These are phyloP conservation scores for Hyaloperonospora arabidopsidis DNA, from an alignment of 352 stramenopile species.

Conservation along the genomic window DNA sequence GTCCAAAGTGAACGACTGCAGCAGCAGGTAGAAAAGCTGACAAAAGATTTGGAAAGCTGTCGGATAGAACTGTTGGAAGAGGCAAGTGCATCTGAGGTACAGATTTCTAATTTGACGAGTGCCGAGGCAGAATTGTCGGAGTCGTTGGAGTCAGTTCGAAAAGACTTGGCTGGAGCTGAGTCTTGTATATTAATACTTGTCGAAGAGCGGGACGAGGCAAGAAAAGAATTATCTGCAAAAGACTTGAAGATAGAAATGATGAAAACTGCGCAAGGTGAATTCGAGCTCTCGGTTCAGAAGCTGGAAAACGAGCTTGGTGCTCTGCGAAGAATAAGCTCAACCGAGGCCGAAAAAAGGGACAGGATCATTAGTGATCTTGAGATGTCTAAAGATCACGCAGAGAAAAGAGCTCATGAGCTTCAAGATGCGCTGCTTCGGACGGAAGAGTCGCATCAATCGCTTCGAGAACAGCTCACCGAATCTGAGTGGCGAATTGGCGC, in stretches of 20 bases:
- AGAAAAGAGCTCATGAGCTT: constrained; percentile 12
- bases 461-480: constrained; percentile 15
- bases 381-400: constrained; percentile 18
- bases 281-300: constrained; percentile 21
- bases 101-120: constrained; percentile 15
- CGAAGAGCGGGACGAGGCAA: constrained; percentile 26
- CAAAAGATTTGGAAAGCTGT: constrained; percentile 10
- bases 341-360: constrained; percentile 14
- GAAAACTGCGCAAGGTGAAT: constrained; percentile 26
- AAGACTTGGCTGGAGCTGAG: constrained; percentile 27
- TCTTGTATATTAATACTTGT: constrained; percentile 28
- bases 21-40: constrained; percentile 21
- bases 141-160: constrained; percentile 15
- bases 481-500: constrained; percentile 19
- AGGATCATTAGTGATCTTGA: constrained; percentile 19
- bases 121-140: constrained; percentile 10
- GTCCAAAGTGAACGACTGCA: constrained; percentile 16
- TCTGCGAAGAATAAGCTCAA: constrained; percentile 17
- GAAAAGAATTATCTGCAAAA: constrained; percentile 23
- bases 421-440: constrained; percentile 14
- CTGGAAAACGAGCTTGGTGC: constrained; percentile 23
- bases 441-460: constrained; percentile 12
- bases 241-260: constrained; percentile 36
- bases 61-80: constrained; percentile 13
- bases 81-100: constrained; percentile 9